Conservation (phyloP, 371 early-diverging fungal genomes). For the Mucor ambiguus region DNA sequence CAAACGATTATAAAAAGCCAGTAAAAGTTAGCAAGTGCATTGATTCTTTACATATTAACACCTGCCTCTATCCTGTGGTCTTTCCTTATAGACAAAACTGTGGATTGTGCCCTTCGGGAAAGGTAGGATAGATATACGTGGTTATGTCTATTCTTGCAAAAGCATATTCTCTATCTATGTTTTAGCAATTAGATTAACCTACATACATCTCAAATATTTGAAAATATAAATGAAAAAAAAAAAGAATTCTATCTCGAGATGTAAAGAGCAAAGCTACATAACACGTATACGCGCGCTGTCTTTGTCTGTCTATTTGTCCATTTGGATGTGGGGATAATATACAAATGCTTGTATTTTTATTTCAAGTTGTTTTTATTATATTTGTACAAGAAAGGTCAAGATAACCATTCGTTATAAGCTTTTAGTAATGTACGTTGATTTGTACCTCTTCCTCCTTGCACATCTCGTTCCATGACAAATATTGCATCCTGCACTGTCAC, state of each 20-base stretch:
- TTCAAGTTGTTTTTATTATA: background rate
- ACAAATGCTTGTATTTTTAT: background rate
- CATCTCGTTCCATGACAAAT: constrained; percentile 75
- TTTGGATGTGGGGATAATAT: background rate
- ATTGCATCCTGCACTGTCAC: constrained; percentile 75
- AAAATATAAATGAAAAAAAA: constrained; percentile 16
- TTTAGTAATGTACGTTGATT: constrained; percentile 64
- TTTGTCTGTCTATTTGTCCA: no score
- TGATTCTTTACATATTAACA: constrained; percentile 18
- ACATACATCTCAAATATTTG: background rate
- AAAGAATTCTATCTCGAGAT: background rate
- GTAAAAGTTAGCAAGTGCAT: constrained; percentile 3
- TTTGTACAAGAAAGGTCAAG: constrained; percentile 2
- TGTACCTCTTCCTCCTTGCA: constrained; percentile 60
- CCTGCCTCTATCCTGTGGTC: constrained; percentile 39
- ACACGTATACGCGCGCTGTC: no score
- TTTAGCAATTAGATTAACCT: constrained; percentile 1
- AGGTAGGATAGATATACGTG: constrained; percentile 27
- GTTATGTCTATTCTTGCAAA: constrained; percentile 7
- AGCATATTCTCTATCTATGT: background rate
- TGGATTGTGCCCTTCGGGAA: constrained; percentile 39
- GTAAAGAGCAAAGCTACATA: no score
- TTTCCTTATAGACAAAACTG: constrained; percentile 19
- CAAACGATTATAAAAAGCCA: constrained; percentile 17
- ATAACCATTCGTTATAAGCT: constrained; percentile 55